Base-by-base conservation (phyloP, 441 rosid genomes). In the Populus hybrid region DNA sequence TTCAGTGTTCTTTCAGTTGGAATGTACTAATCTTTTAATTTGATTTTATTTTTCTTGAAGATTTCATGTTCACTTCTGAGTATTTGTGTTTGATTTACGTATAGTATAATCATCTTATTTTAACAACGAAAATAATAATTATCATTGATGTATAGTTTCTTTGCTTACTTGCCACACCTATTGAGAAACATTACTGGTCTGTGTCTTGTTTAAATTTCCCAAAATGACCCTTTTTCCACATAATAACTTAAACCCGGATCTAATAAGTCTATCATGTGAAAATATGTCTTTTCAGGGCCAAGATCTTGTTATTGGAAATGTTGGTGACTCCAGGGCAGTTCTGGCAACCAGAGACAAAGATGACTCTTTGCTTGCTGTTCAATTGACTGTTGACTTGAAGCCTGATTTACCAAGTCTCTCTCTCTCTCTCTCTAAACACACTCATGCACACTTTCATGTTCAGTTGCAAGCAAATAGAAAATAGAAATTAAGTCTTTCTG, bases 321-420 rank as follows among this genome's bases (percentile, higher is more conserved):
- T 95, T 66, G 99, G 99, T 11, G 99, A 95, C 83, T 95, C 99
- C 38, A 89, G 98, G 87, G 99, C 98, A 9, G 87, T 94, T 38
- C 72, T 95, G 76, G 98, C 92, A 71, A 89, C 88, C 30, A 88
- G 97, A 85, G 92, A 86, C 85, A 85, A 83, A 72, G 92, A 92
- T 9, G 76, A 90, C 75, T 82, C 85, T 70, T 91, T 94, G 77
- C 82, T 78, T 86, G 94, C 99, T 14, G 82, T 90, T 75, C 99
- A 94, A 80, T 82, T 95, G 85, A 95, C 99, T 68, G 90, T 91
- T 70, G 99, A 95, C 86, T 94, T 91, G 77, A 95, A 92, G 84
- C 99, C 99, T 75, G 90, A 94, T 87, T 92, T 94, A 81, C 99
- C 99, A 86, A 93, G 99, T 78, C 70, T 81, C 67, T 79, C 85